These are phyloP conservation scores for Penicillium freii DNA, from an alignment of 2,329 filamentous ascomycete genomes.

Conservation along the genomic window DNA sequence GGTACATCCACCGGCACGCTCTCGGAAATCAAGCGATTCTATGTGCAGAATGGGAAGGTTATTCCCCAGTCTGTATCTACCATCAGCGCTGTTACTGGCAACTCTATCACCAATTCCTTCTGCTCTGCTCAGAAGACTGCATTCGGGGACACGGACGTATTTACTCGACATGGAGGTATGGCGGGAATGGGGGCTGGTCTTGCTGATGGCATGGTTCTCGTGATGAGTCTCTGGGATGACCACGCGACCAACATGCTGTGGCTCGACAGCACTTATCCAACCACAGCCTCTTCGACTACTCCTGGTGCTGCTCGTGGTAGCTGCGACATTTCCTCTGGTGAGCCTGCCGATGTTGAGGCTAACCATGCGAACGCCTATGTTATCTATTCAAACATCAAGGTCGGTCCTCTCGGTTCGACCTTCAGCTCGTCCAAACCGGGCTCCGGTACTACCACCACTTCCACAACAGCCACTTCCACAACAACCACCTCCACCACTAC, in stretches of 20 bases:
- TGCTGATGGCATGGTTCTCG: slow-evolving; percentile 55
- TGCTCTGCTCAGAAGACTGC: slow-evolving; percentile 56
- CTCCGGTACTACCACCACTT: slow-evolving; percentile 12
- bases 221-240: slow-evolving; percentile 62
- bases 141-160: slow-evolving; percentile 56
- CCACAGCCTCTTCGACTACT: slow-evolving; percentile 39
- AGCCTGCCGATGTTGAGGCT: slow-evolving; percentile 52
- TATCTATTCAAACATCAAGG: slow-evolving; percentile 59
- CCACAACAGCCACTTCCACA: slow-evolving; percentile 6
- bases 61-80: slow-evolving; percentile 54
- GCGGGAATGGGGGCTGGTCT: slow-evolving; percentile 19
- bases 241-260: slow-evolving; percentile 68
- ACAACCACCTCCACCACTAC: neutral
- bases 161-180: slow-evolving; percentile 56
- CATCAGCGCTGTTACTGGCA: slow-evolving; percentile 49
- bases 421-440: slow-evolving; percentile 25
- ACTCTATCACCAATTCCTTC: slow-evolving; percentile 57
- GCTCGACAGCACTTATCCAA: slow-evolving; percentile 67
- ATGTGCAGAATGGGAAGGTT: slow-evolving; percentile 61
- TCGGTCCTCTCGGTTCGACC: slow-evolving; percentile 57
- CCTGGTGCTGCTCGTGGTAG: slow-evolving; percentile 55
- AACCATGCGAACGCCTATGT: slow-evolving; percentile 50
- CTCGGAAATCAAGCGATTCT: slow-evolving; percentile 61
- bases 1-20: slow-evolving; percentile 53
- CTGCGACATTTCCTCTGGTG: slow-evolving; percentile 53